A percentile compares a stretch with the other conserved stretches of the same genome.
Evolutionary conservation across 371 early-diverging fungal species (phyloP).

Genomic region (Lichtheimia ornata): DNA sequence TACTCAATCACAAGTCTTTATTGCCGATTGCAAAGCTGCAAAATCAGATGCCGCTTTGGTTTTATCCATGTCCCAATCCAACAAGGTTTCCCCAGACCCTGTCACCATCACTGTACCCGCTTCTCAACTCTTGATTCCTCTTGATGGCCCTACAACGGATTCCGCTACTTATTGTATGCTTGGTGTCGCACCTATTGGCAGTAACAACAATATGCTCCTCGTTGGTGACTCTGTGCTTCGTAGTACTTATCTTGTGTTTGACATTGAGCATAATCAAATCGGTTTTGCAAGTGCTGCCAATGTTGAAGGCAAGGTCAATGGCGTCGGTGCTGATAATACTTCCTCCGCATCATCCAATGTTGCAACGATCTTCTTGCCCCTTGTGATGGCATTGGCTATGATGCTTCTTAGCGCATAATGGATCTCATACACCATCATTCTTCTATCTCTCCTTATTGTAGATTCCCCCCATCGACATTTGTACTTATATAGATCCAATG

Average conservation of each 20-base stretch:
- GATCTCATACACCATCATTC: no score
- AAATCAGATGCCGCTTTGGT: slow-evolving; percentile 24
- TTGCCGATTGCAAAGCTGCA: slow-evolving; percentile 26
- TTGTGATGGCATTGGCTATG: no score
- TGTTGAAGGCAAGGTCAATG: slow-evolving; percentile 29
- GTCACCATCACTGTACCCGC: slow-evolving; percentile 30
- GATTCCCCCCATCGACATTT: no score
- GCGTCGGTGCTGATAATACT: slow-evolving; percentile 7
- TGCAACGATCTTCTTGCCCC: no score
- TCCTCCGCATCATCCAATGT: neutral
- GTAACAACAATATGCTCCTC: slow-evolving; percentile 21
- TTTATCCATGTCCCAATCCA: slow-evolving; percentile 30
- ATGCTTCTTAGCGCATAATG: no score
- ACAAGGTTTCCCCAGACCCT: slow-evolving; percentile 11
- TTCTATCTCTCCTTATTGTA: no score
- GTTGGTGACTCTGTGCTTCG: slow-evolving; percentile 44
- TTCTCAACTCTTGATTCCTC: slow-evolving; percentile 38
- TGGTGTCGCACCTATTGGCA: slow-evolving; percentile 38
- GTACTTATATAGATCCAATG: no score
- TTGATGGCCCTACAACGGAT: slow-evolving; percentile 17
- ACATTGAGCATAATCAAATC: slow-evolving; percentile 32
- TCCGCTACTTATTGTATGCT: slow-evolving; percentile 33
- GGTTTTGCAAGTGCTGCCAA: slow-evolving; percentile 45
- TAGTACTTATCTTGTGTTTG: slow-evolving; percentile 46
- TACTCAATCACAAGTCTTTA: slow-evolving; percentile 19